Conservation (phyloP, 202 grass and related monocot genomes). For the Brachypodium distachyon region DNA sequence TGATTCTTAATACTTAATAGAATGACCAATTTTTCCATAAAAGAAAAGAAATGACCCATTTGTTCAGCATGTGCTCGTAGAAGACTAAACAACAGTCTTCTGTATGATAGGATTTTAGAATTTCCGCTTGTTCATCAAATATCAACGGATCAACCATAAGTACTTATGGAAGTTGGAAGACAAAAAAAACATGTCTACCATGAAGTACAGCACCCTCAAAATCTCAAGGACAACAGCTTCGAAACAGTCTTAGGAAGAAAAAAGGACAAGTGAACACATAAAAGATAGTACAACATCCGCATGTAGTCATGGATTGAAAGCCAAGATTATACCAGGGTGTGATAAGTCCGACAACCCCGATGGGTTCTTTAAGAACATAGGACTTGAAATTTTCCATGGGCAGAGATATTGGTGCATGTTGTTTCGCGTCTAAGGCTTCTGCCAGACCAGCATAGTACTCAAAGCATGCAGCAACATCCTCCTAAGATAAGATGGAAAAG, state of each 20-base stretch:
- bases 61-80: not conserved
- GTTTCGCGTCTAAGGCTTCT: conserved; percentile 60
- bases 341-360: conserved; percentile 78
- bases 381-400: conserved; percentile 65
- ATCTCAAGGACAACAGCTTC: not conserved
- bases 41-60: not conserved
- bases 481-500: conserved; percentile 35
- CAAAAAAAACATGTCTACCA: not conserved
- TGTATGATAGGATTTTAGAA: not conserved
- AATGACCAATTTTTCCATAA: not conserved
- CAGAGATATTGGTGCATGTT: conserved; percentile 43
- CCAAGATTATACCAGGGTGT: conserved; percentile 54
- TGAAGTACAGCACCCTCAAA: not conserved
- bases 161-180: not conserved
- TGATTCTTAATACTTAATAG: not conserved
- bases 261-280: not conserved
- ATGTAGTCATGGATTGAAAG: not conserved
- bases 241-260: not conserved
- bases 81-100: not conserved
- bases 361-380: conserved; percentile 56
- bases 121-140: not conserved
- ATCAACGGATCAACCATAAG: not conserved
- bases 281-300: not conserved
- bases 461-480: conserved; percentile 68
- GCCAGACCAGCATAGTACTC: conserved; percentile 70